Percentiles rank a stretch among this genome's conserved stretches.
These are phyloP conservation scores for Blakeslea trispora DNA, from an alignment of 371 early-diverging fungal genomes.

Conservation along the genomic window DNA sequence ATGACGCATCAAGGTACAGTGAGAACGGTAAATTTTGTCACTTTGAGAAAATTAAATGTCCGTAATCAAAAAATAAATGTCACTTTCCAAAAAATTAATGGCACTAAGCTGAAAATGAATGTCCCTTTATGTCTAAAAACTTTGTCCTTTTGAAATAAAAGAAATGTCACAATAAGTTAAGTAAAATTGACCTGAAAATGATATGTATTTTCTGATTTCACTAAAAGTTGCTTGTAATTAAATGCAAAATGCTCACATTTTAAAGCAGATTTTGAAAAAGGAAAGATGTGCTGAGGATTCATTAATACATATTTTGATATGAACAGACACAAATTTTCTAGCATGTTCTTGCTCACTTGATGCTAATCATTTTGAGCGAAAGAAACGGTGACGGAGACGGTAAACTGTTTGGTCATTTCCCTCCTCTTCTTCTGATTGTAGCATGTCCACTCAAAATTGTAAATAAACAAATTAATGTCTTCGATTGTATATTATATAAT, in stretches of 20 bases:
- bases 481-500: conserved; percentile 1
- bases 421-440: conserved; percentile 3
- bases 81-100: too few species aligned
- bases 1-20: conserved; percentile 64
- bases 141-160: conserved; percentile 2
- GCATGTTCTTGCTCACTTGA: background rate
- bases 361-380: conserved; percentile 2
- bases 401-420: conserved; percentile 3
- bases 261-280: too few species aligned
- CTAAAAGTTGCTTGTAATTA: too few species aligned
- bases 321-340: background rate
- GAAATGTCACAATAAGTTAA: conserved; percentile 3
- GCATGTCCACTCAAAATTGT: background rate
- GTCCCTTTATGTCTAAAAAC: conserved; percentile 2
- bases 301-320: too few species aligned
- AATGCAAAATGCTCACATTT: too few species aligned
- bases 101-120: conserved; percentile 1
- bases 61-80: too few species aligned
- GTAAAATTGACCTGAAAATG: background rate
- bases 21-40: too few species aligned
- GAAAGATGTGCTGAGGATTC: too few species aligned
- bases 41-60: too few species aligned
- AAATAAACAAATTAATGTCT: too few species aligned
- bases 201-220: too few species aligned
- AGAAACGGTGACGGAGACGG: conserved; percentile 3